Conservation (phyloP, 2,329 filamentous ascomycete species). For the Clarireedia paspali region DNA sequence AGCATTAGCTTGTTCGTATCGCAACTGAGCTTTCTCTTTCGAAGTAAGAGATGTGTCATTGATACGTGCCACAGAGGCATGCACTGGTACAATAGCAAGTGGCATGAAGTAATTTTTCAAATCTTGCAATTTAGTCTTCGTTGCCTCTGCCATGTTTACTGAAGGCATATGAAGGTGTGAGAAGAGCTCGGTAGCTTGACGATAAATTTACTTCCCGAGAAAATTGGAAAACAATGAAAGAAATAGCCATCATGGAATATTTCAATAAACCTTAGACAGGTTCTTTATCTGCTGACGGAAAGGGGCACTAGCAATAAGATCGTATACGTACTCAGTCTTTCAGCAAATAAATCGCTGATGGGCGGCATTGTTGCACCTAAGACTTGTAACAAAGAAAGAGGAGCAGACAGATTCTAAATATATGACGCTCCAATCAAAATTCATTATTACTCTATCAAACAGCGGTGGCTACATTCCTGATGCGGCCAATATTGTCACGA, state of each 20-base stretch:
- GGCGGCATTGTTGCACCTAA: too few species aligned
- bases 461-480: too few species aligned
- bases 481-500: too few species aligned
- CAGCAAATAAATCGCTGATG: too few species aligned
- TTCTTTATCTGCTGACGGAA: background rate
- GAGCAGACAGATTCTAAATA: too few species aligned
- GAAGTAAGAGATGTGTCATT: background rate
- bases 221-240: too few species aligned
- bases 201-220: background rate
- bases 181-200: background rate
- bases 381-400: too few species aligned
- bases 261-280: background rate
- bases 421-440: too few species aligned
- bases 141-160: background rate
- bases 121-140: background rate
- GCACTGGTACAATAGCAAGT: background rate
- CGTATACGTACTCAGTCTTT: too few species aligned
- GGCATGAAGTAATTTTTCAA: constrained; percentile 1
- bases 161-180: background rate
- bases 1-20: constrained; percentile 3
- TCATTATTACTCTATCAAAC: too few species aligned
- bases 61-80: background rate
- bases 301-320: too few species aligned
- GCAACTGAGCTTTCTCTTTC: background rate
- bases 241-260: too few species aligned